A percentile compares a stretch with the other conserved stretches of the same genome.
These are phyloP conservation scores for Penicillium sp. DNA, from an alignment of 2,329 filamentous ascomycete species.

Conservation along the genomic window DNA sequence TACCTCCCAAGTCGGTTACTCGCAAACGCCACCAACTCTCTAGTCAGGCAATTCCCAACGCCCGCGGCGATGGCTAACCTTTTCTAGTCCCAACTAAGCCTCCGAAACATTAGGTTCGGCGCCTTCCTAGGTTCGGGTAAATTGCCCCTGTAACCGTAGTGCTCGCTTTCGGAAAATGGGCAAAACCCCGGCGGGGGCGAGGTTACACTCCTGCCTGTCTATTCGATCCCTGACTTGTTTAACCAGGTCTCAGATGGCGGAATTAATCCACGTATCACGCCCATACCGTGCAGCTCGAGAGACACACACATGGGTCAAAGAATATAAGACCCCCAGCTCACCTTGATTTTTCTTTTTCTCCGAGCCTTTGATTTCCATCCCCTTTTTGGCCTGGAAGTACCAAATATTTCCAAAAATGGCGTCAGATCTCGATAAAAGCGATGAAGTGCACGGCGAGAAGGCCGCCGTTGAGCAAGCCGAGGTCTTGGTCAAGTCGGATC, in stretches of 20 bases:
- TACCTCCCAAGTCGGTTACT: neutral
- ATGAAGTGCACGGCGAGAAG: neutral
- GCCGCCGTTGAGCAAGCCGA: constrained; percentile 37
- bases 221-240: neutral
- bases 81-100: neutral
- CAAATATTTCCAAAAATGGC: neutral
- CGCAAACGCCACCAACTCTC: constrained; percentile 1
- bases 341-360: neutral
- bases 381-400: neutral
- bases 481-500: constrained; percentile 37
- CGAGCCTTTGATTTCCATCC: neutral
- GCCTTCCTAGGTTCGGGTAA: neutral
- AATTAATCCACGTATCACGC: constrained; percentile 11
- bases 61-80: neutral
- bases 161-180: neutral
- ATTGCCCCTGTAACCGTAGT: neutral
- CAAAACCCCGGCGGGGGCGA: neutral
- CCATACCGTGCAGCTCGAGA: neutral
- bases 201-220: neutral
- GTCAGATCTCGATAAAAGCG: neutral
- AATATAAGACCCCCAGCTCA: neutral
- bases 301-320: neutral
- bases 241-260: neutral
- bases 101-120: neutral
- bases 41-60: neutral